phyloP scores from a whole-genome alignment of 2,329 filamentous ascomycete genomes.

The Chaetomiaceae sp. region DNA sequence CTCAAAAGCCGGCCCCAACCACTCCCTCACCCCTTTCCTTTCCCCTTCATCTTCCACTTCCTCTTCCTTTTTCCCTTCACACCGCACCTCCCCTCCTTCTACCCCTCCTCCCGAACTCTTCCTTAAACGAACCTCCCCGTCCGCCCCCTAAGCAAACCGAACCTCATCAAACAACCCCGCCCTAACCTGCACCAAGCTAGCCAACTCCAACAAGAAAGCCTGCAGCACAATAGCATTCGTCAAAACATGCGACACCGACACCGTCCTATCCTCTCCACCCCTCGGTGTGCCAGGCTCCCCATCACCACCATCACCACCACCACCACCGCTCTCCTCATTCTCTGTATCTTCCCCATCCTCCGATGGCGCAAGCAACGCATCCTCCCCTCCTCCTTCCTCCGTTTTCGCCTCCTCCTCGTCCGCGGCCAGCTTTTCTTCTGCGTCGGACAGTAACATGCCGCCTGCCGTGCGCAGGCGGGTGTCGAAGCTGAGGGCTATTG shows the following conservation, averaged over 20 bases:
- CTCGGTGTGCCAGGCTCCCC: slow-evolving; percentile 6
- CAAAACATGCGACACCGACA: slow-evolving; percentile 71
- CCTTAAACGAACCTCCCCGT: background rate
- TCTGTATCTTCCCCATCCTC: slow-evolving; percentile 20
- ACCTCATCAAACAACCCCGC: slow-evolving; percentile 74
- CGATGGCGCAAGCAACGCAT: slow-evolving; percentile 20
- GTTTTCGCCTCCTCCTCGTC: slow-evolving; percentile 15
- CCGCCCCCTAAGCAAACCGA: slow-evolving; percentile 45
- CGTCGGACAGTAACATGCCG: slow-evolving; percentile 9
- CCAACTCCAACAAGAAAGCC: slow-evolving; percentile 73
- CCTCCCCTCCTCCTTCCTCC: slow-evolving; percentile 24
- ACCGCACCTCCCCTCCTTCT: background rate
- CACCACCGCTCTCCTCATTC: background rate
- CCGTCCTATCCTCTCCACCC: slow-evolving; percentile 37
- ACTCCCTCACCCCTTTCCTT: background rate
- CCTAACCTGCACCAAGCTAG: slow-evolving; percentile 69
- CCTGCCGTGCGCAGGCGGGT: slow-evolving; percentile 29
- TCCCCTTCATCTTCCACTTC: background rate
- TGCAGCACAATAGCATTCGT: slow-evolving; percentile 78
- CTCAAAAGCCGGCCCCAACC: slow-evolving; percentile 1
- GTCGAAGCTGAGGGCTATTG: slow-evolving; percentile 46
- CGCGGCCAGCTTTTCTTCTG: slow-evolving; percentile 5
- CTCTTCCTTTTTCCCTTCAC: background rate
- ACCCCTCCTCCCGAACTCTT: background rate
- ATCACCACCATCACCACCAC: background rate